phyloP scores from a whole-genome alignment of 2,329 filamentous ascomycete genomes.

The Beauveria medogensis region DNA sequence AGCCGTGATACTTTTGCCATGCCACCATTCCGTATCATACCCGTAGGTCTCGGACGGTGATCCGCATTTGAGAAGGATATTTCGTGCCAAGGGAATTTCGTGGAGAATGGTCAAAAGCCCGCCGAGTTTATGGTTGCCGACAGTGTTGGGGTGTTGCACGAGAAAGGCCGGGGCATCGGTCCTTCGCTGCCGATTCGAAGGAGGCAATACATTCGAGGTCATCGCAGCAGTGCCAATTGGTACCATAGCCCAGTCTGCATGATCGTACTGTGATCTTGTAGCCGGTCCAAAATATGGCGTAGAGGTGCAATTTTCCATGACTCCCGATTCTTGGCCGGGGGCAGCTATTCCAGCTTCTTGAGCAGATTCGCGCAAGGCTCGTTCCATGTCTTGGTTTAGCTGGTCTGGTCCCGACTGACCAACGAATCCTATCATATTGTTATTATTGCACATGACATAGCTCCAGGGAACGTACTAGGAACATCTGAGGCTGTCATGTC shows the following conservation, averaged over 20 bases:
- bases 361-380: slow-evolving; percentile 48
- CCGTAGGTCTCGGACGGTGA: slow-evolving; percentile 41
- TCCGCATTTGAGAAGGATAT: slow-evolving; percentile 41
- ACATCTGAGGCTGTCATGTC: slow-evolving; percentile 37
- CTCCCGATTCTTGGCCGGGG: slow-evolving; percentile 34
- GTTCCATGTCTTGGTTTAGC: slow-evolving; percentile 35
- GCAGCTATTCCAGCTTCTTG: slow-evolving; percentile 39
- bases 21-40: slow-evolving; percentile 53
- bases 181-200: slow-evolving; percentile 36
- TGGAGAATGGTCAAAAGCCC: slow-evolving; percentile 51
- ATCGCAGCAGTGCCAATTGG: slow-evolving; percentile 25
- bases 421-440: background rate
- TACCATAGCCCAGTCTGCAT: slow-evolving; percentile 52
- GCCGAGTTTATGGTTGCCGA: slow-evolving; percentile 37
- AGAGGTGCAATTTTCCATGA: background rate
- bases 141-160: slow-evolving; percentile 25
- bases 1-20: slow-evolving; percentile 42
- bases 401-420: slow-evolving; percentile 40
- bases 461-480: slow-evolving; percentile 24
- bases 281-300: slow-evolving; percentile 50
- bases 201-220: slow-evolving; percentile 18
- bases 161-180: slow-evolving; percentile 44
- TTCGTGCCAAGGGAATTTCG: slow-evolving; percentile 50
- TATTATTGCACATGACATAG: background rate
- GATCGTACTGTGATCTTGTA: slow-evolving; percentile 46